Percentiles rank a stretch among this genome's conserved stretches.
Evolutionary conservation across 768 basidiomycete genomes (phyloP).

Genomic region (Mycena galopus): DNA sequence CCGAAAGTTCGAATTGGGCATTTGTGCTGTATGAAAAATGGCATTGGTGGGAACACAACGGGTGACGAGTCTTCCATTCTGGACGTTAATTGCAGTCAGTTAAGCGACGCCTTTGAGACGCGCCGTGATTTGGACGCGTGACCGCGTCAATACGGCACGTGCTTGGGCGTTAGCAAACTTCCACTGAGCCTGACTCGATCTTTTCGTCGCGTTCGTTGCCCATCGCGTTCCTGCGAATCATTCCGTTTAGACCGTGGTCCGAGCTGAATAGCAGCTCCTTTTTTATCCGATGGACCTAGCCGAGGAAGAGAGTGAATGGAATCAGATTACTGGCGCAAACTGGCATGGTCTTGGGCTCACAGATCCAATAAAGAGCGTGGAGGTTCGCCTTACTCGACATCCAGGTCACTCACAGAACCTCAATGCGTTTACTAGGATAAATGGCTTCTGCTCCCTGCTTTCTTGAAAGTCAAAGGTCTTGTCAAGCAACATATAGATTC

Average conservation of each 20-base stretch:
- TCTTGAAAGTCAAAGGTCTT: conserved; percentile 96
- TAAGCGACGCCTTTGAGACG: background rate
- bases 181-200: conserved; percentile 9
- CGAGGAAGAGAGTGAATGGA: conserved; percentile 67
- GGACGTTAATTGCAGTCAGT: too few species aligned
- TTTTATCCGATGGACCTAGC: conserved; percentile 29
- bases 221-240: background rate
- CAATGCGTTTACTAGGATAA: conserved; percentile 77
- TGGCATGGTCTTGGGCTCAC: conserved; percentile 87
- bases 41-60: too few species aligned
- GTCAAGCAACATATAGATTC: conserved; percentile 99
- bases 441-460: conserved; percentile 97
- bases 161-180: background rate
- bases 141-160: conserved; percentile 20
- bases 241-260: background rate
- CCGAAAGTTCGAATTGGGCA: background rate
- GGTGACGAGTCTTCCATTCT: too few species aligned
- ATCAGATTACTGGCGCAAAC: conserved; percentile 63
- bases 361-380: conserved; percentile 91
- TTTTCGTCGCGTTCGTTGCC: background rate
- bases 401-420: conserved; percentile 12
- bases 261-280: background rate
- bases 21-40: background rate
- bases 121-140: conserved; percentile 7
- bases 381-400: conserved; percentile 67